These are phyloP conservation scores for Claviceps sp. DNA, from an alignment of 2,329 filamentous ascomycete genomes.

Conservation along the genomic window DNA sequence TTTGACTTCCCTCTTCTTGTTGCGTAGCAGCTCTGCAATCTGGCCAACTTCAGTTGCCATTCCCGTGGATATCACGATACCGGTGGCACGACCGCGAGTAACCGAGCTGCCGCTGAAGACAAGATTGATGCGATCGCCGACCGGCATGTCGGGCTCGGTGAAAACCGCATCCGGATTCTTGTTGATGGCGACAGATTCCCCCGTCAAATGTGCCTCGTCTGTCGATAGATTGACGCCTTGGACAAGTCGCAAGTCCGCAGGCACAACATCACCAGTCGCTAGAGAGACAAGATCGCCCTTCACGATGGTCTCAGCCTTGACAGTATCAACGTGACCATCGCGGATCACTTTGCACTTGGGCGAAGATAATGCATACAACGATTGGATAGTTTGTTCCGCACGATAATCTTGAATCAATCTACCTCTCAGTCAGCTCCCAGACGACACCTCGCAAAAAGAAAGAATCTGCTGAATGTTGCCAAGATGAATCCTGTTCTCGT, in stretches of 20 bases:
- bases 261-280: conserved; percentile 53
- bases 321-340: conserved; percentile 33
- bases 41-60: conserved; percentile 65
- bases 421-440: not conserved
- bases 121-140: conserved; percentile 58
- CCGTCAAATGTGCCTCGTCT: conserved; percentile 63
- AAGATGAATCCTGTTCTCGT: not conserved
- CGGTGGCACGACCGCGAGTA: conserved; percentile 54
- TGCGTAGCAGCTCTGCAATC: conserved; percentile 57
- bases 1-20: conserved; percentile 32
- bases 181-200: conserved; percentile 56
- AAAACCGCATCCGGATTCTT: conserved; percentile 48
- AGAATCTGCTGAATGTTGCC: not conserved
- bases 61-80: conserved; percentile 56
- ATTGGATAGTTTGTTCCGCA: conserved; percentile 49
- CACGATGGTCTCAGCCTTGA: conserved; percentile 45
- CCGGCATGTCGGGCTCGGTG: conserved; percentile 38
- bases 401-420: conserved; percentile 48
- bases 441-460: not conserved
- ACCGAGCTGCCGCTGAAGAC: conserved; percentile 61
- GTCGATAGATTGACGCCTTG: conserved; percentile 61
- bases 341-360: conserved; percentile 47
- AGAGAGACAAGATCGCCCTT: conserved; percentile 52
- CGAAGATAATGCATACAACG: conserved; percentile 42
- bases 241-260: conserved; percentile 52